A percentile compares a stretch with the other conserved stretches of the same genome.
Evolutionary conservation across 164 flowering plant genomes (phyloP).

Genomic region (Warburgia ugandensis): DNA sequence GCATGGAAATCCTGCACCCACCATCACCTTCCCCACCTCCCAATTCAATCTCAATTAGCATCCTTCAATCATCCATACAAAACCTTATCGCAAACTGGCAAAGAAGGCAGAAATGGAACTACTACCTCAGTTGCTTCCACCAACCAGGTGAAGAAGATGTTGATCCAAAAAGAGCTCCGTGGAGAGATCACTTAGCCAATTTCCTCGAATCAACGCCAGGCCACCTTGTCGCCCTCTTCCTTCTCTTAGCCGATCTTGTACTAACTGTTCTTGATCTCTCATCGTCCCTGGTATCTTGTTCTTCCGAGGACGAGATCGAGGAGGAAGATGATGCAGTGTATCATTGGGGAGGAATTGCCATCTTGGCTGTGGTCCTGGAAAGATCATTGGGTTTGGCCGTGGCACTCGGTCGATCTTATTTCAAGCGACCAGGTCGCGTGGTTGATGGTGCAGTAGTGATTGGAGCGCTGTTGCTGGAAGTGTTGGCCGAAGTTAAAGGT

Average conservation of each 20-base stretch:
- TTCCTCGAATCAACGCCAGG: constrained; percentile 43
- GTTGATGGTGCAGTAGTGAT: constrained; percentile 41
- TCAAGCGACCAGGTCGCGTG: constrained; percentile 36
- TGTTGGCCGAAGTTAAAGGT: constrained; percentile 25
- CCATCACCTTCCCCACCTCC: constrained; percentile 1
- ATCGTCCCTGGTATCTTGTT: constrained; percentile 32
- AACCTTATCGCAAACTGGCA: constrained; percentile 28
- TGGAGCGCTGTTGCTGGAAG: constrained; percentile 44
- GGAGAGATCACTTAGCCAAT: constrained; percentile 35
- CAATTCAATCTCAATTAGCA: constrained; percentile 10
- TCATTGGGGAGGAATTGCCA: constrained; percentile 46
- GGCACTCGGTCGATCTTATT: constrained; percentile 35
- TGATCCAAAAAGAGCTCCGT: constrained; percentile 21
- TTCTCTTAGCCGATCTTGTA: constrained; percentile 41
- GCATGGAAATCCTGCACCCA: constrained; percentile 4
- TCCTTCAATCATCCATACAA: constrained; percentile 29
- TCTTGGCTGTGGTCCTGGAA: constrained; percentile 31
- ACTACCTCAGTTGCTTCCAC: constrained; percentile 7
- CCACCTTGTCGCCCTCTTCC: constrained; percentile 20
- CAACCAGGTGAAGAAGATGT: constrained; percentile 2
- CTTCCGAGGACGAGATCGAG: background rate
- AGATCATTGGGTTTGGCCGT: constrained; percentile 25
- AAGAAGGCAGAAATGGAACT: constrained; percentile 30
- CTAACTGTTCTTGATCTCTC: constrained; percentile 49
- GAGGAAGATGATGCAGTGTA: constrained; percentile 10